These are phyloP conservation scores for Umbellularia californica DNA, from an alignment of 164 flowering plant species.

Conservation along the genomic window DNA sequence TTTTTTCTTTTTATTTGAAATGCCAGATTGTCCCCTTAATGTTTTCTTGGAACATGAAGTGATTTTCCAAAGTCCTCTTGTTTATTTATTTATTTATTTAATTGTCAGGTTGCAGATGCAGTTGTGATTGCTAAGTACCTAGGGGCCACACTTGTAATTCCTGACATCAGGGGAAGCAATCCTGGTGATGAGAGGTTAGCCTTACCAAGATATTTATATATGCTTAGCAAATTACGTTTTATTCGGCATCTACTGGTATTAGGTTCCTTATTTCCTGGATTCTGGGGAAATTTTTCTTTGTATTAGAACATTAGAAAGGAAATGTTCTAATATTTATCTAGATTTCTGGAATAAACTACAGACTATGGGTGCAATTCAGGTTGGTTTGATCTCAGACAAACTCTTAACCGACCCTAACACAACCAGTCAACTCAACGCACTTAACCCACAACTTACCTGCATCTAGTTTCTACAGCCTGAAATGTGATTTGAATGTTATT, in stretches of 20 bases:
- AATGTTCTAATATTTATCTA: background rate
- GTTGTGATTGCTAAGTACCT: constrained; percentile 79
- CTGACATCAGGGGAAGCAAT: constrained; percentile 87
- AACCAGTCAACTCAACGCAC: too few relatives aligned
- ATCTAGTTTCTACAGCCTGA: too few relatives aligned
- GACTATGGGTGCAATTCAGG: too few relatives aligned
- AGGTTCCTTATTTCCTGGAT: background rate
- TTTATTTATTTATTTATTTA: background rate
- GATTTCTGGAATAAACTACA: background rate
- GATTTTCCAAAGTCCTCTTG: background rate
- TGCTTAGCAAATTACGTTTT: background rate
- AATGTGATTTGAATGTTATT: too few relatives aligned
- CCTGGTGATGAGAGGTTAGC: constrained; percentile 68
- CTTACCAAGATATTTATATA: background rate
- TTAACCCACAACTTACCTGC: too few relatives aligned
- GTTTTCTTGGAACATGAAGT: background rate
- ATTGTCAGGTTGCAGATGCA: constrained; percentile 78
- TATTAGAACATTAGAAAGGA: background rate
- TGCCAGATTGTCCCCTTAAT: background rate
- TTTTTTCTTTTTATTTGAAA: background rate
- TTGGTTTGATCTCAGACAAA: too few relatives aligned
- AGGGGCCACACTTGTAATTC: constrained; percentile 85
- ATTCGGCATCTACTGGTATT: background rate
- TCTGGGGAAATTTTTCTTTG: too few relatives aligned
- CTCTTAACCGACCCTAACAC: too few relatives aligned